Evolutionary conservation across 2,329 filamentous ascomycete genomes (phyloP), one percentile per base, ranked within the genome.

Genomic region (Calonectria leucothoes): DNA sequence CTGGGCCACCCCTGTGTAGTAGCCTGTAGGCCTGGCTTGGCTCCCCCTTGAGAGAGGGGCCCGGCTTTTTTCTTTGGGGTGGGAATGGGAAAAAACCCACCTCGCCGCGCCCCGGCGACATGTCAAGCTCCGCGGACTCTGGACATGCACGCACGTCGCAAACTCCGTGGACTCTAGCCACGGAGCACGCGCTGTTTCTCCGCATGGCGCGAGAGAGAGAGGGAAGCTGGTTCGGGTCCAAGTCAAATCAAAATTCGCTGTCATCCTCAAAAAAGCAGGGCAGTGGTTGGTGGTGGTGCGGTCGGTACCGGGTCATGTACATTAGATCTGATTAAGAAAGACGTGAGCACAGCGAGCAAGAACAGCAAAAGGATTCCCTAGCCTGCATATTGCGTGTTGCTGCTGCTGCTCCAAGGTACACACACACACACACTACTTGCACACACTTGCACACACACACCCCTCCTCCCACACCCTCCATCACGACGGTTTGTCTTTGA

Each of bases 161-260:
- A 68, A 68, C 55, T 63, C 59, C 35, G 59, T 63, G 59, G 59
- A 35, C 52, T 37, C 20, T 15, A 25, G 51, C 39, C 59, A 14
- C 39, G 20, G 20, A 17, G 39, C 6, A 17, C 7, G 39, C 33
- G 42, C 23, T 45, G 42, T n/a, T 45, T 35, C 39, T 70, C 69
- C 51, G 39, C 63, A 66, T 66, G 48, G 59, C 59, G 69, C 59
- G 69, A 70, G 67, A 70, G n/a, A n/a, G n/a, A n/a, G n/a, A n/a
- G n/a, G n/a, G n/a, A n/a, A n/a, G n/a, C n/a, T n/a, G n/a, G n/a
- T n/a, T n/a, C n/a, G n/a, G n/a, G n/a, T n/a, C n/a, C n/a, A n/a
- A n/a, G 29, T 10, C 59, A 57, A 66, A 64, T 69, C 45, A 52
- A n/a, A n/a, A n/a, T n/a, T n/a, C n/a, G n/a, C 17, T 17, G 63